Conservation (phyloP, 305 asterid genomes). For the Euphrasia arctica region DNA sequence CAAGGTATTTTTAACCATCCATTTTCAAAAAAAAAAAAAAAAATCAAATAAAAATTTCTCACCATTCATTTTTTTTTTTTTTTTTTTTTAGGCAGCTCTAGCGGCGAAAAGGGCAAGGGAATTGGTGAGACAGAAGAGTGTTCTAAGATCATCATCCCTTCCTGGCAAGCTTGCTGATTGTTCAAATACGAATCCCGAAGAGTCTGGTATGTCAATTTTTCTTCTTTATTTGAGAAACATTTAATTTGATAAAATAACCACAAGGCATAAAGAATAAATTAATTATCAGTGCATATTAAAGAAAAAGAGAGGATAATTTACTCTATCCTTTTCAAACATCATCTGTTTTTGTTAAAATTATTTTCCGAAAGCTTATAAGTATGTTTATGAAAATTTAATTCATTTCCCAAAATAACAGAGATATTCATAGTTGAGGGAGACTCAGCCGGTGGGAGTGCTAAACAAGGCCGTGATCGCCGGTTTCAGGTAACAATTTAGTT, state of each 20-base stretch:
- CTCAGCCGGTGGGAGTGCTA: conserved; percentile 99
- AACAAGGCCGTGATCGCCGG: conserved; percentile 98
- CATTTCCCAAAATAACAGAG: conserved; percentile 45
- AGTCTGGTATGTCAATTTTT: conserved; percentile 50
- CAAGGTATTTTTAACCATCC: conserved; percentile 50
- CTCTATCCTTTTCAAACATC: background rate
- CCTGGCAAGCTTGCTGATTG: conserved; percentile 99
- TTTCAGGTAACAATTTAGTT: conserved; percentile 66
- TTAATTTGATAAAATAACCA: conserved; percentile 3
- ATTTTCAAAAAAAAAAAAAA: background rate
- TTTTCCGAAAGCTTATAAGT: conserved; percentile 3
- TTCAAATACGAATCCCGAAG: conserved; percentile 86
- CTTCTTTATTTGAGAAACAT: conserved; percentile 3
- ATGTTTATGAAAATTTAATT: conserved; percentile 3
- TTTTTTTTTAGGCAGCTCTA: conserved; percentile 67
- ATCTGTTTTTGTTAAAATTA: background rate
- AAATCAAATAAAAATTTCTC: background rate
- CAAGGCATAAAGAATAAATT: background rate
- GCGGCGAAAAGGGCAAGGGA: conserved; percentile 99
- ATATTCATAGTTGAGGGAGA: conserved; percentile 99
- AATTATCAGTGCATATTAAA: background rate
- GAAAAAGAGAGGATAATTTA: background rate
- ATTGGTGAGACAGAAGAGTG: conserved; percentile 87
- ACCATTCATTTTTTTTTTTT: conserved; percentile 5
- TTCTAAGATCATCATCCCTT: conserved; percentile 81